Percentiles rank a stretch among this genome's conserved stretches.
These are phyloP conservation scores for Tetracentron sinense DNA, from an alignment of 164 flowering plant genomes.

Conservation along the genomic window DNA sequence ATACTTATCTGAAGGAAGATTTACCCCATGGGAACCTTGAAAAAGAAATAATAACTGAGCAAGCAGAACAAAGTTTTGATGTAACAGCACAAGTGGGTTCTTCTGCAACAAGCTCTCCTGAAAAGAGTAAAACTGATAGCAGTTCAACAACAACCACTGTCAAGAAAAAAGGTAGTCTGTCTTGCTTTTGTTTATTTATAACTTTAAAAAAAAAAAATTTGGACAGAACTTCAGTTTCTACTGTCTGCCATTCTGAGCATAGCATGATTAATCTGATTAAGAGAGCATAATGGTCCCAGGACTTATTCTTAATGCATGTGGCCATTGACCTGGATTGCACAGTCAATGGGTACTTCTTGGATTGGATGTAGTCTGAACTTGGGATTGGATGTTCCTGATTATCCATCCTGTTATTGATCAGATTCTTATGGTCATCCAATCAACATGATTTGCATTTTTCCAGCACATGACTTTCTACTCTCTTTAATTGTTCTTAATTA, in stretches of 20 bases:
- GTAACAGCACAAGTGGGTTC: slow-evolving; percentile 1
- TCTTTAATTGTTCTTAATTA: not conserved
- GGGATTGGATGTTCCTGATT: not conserved
- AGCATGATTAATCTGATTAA: not conserved
- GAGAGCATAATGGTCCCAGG: not conserved
- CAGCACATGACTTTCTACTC: not conserved
- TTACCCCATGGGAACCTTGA: not conserved
- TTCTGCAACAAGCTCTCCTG: slow-evolving; percentile 1
- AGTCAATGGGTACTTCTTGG: not conserved
- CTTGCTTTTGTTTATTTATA: too few species aligned
- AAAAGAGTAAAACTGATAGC: not conserved
- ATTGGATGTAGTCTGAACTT: not conserved
- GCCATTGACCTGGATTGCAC: not conserved
- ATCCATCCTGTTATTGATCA: too few species aligned
- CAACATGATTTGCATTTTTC: not conserved
- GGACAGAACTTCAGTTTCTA: not conserved
- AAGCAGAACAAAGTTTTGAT: slow-evolving; percentile 6
- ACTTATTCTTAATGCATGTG: not conserved
- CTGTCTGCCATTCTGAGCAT: not conserved
- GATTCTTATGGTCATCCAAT: too few species aligned
- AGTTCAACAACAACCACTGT: not conserved
- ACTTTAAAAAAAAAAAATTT: too few species aligned
- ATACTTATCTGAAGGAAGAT: slow-evolving; percentile 7
- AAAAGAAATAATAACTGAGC: not conserved
- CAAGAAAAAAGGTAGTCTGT: slow-evolving; percentile 24